Evolutionary conservation across 768 basidiomycete species (phyloP).

Genomic region (Auricularia sp.): DNA sequence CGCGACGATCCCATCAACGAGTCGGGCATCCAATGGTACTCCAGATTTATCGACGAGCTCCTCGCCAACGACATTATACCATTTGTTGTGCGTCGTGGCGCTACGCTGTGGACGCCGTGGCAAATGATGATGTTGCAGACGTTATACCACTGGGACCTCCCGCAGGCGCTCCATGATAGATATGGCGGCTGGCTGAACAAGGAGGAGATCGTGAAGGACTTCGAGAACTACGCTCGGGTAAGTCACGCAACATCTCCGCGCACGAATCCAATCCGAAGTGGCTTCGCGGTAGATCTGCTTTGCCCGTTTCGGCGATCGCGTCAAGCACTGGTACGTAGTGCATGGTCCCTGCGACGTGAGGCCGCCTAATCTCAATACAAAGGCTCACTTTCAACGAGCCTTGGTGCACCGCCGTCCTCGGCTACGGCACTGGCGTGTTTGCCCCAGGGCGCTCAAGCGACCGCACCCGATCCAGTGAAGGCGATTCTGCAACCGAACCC

Average conservation of each 20-base stretch:
- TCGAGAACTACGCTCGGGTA: slow-evolving; percentile 45
- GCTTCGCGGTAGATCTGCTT: slow-evolving; percentile 48
- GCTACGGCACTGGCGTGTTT: slow-evolving; percentile 63
- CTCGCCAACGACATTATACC: slow-evolving; percentile 53
- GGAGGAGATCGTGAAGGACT: slow-evolving; percentile 60
- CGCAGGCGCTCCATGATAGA: slow-evolving; percentile 59
- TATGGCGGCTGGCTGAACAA: slow-evolving; percentile 72
- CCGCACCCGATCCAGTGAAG: slow-evolving; percentile 46
- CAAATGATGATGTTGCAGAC: slow-evolving; percentile 31
- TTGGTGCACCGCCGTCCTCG: slow-evolving; percentile 58
- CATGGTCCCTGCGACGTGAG: neutral
- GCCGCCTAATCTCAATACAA: neutral
- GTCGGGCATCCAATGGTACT: slow-evolving; percentile 60
- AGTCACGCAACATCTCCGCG: slow-evolving; percentile 10
- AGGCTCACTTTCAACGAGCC: slow-evolving; percentile 73
- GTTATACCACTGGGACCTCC: slow-evolving; percentile 72
- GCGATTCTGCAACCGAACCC: slow-evolving; percentile 55
- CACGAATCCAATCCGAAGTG: neutral
- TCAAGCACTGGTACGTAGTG: slow-evolving; percentile 52
- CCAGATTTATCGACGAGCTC: slow-evolving; percentile 56
- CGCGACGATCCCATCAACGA: slow-evolving; percentile 64
- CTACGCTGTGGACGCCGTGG: neutral
- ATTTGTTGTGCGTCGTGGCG: slow-evolving; percentile 42
- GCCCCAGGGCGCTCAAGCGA: slow-evolving; percentile 63
- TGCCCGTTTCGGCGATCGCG: slow-evolving; percentile 62